A percentile compares a stretch with the other conserved stretches of the same genome.
Evolutionary conservation across 768 basidiomycete genomes (phyloP).

Genomic region (Naematelia aurantialba): DNA sequence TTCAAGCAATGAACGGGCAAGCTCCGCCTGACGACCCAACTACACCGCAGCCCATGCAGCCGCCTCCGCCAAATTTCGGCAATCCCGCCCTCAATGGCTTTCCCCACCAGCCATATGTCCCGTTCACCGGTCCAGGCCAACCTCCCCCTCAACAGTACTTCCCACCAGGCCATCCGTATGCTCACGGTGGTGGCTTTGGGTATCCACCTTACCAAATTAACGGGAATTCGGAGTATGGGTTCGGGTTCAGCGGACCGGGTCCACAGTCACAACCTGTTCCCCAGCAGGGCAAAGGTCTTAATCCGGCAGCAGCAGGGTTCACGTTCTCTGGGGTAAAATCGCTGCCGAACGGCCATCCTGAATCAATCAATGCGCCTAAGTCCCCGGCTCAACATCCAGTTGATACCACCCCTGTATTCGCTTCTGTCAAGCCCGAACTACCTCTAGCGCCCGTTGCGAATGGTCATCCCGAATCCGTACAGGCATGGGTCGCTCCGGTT

Average conservation of each 20-base stretch:
- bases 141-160: conserved; percentile 7
- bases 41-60: too few relatives aligned
- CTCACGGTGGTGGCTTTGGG: conserved; percentile 30
- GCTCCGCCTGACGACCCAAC: too few relatives aligned
- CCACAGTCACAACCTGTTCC: too few relatives aligned
- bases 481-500: too few relatives aligned
- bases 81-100: too few relatives aligned
- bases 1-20: too few relatives aligned
- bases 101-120: conserved; percentile 4
- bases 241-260: background rate
- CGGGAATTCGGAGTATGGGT: too few relatives aligned
- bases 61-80: too few relatives aligned
- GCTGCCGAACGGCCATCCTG: background rate
- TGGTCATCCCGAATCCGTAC: too few relatives aligned
- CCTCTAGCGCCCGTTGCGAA: too few relatives aligned
- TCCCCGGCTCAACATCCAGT: background rate
- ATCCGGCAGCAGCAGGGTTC: conserved; percentile 42
- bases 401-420: too few relatives aligned
- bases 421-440: background rate
- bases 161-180: conserved; percentile 37
- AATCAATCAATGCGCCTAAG: conserved; percentile 1
- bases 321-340: conserved; percentile 13
- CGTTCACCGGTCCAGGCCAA: too few relatives aligned
- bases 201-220: conserved; percentile 22
- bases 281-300: conserved; percentile 21